Evolutionary conservation across 306 rosid genomes (phyloP).

Genomic region (Fragaria nilgerrensis): DNA sequence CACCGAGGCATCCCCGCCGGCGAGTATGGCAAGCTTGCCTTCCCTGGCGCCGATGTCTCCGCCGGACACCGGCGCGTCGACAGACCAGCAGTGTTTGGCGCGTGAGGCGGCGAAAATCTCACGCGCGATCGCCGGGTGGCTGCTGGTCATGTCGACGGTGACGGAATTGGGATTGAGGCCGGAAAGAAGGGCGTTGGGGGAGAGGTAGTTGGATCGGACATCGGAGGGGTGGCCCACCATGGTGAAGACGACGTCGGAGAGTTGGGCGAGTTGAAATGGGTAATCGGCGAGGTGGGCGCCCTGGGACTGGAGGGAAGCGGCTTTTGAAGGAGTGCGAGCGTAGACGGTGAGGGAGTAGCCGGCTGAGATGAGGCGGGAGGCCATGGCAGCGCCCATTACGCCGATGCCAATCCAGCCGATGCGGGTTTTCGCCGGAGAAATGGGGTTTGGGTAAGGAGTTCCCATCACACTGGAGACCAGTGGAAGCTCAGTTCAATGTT

Average conservation of each 20-base stretch:
- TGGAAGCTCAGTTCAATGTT: not conserved
- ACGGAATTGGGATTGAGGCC: slow-evolving; percentile 49
- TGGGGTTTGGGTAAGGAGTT: slow-evolving; percentile 58
- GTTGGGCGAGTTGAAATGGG: slow-evolving; percentile 44
- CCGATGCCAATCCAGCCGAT: slow-evolving; percentile 83
- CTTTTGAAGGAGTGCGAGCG: slow-evolving; percentile 71
- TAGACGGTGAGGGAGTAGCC: slow-evolving; percentile 69
- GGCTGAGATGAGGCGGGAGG: slow-evolving; percentile 67
- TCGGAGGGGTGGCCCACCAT: slow-evolving; percentile 78
- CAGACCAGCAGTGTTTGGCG: slow-evolving; percentile 47
- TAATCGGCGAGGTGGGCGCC: slow-evolving; percentile 52
- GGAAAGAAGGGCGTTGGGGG: not conserved
- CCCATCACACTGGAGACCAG: slow-evolving; percentile 10
- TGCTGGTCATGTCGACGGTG: slow-evolving; percentile 67
- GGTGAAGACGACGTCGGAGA: slow-evolving; percentile 58
- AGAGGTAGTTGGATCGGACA: slow-evolving; percentile 25
- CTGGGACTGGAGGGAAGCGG: slow-evolving; percentile 47
- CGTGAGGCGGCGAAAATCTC: slow-evolving; percentile 48
- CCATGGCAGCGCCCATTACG: slow-evolving; percentile 85
- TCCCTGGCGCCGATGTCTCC: slow-evolving; percentile 86
- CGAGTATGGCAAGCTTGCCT: slow-evolving; percentile 67
- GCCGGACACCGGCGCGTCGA: slow-evolving; percentile 84
- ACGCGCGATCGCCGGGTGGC: slow-evolving; percentile 69
- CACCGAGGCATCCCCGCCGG: slow-evolving; percentile 54
- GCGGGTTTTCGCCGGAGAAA: slow-evolving; percentile 45